phyloP scores from a whole-genome alignment of 257 asterid species.

The Nicotiana attenuata region DNA sequence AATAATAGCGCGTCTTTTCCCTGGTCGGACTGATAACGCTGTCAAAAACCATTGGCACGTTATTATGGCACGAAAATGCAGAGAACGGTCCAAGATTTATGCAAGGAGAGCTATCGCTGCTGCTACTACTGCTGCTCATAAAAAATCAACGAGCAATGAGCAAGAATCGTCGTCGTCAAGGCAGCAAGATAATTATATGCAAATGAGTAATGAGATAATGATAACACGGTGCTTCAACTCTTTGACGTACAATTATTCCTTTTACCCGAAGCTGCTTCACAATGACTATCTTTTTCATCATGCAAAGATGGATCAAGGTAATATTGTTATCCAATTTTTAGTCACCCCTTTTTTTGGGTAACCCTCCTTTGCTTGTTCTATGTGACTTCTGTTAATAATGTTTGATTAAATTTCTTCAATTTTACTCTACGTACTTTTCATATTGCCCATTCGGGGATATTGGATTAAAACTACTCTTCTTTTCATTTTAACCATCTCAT shows the following conservation, averaged over 20 bases:
- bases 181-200: neutral
- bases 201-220: neutral
- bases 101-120: constrained; percentile 2
- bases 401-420: neutral
- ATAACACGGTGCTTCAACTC: neutral
- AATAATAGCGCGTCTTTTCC: constrained; percentile 36
- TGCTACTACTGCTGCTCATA: neutral
- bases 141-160: neutral
- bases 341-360: neutral
- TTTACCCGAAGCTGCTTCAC: neutral
- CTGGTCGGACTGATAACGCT: constrained; percentile 52
- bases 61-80: constrained; percentile 35
- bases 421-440: neutral
- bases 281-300: neutral
- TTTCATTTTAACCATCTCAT: neutral
- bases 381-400: neutral
- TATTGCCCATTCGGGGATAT: too few relatives aligned
- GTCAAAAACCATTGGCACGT: constrained; percentile 60
- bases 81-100: constrained; percentile 28
- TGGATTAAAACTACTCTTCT: neutral
- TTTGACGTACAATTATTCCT: neutral
- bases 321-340: neutral
- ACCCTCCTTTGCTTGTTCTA: too few relatives aligned
- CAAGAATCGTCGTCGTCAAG: neutral
- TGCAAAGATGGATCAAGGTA: neutral